Conservation (phyloP, 768 basidiomycete genomes). For the Calocera cornea region DNA sequence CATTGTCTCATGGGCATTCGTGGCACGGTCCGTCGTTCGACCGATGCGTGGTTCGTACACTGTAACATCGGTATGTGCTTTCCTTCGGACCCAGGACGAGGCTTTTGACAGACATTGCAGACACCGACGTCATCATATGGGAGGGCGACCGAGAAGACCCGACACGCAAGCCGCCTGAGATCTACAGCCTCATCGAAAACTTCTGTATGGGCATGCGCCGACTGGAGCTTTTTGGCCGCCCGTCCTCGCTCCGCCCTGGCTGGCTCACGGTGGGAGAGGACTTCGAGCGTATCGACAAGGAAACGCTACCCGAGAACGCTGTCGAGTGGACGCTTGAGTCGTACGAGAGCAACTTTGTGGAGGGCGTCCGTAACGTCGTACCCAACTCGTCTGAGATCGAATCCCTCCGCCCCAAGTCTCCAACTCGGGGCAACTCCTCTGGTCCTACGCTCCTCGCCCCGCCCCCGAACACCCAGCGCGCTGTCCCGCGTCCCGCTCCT, state of each 20-base stretch:
- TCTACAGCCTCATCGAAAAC: slow-evolving; percentile 92
- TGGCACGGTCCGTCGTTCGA: slow-evolving; percentile 87
- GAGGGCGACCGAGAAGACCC: slow-evolving; percentile 81
- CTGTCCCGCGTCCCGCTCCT: slow-evolving; percentile 1
- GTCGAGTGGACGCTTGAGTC: slow-evolving; percentile 29
- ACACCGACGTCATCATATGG: slow-evolving; percentile 96
- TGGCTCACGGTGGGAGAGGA: slow-evolving; percentile 65
- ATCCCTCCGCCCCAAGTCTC: slow-evolving; percentile 71
- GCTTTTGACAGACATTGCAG: slow-evolving; percentile 30
- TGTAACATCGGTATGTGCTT: slow-evolving; percentile 75
- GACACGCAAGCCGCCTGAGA: slow-evolving; percentile 81
- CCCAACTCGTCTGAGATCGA: slow-evolving; percentile 49
- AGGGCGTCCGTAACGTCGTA: slow-evolving; percentile 28
- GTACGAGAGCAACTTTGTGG: slow-evolving; percentile 50
- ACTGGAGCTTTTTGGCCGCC: slow-evolving; percentile 75
- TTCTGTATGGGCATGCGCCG: slow-evolving; percentile 90
- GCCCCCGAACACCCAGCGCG: slow-evolving; percentile 13
- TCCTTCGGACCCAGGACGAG: not conserved
- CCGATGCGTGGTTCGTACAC: slow-evolving; percentile 93
- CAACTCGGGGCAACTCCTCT: slow-evolving; percentile 23
- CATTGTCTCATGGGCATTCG: slow-evolving; percentile 96
- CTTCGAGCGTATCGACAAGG: slow-evolving; percentile 27
- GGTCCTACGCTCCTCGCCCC: slow-evolving; percentile 13
- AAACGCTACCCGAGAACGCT: slow-evolving; percentile 15
- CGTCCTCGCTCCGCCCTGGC: slow-evolving; percentile 54